Evolutionary conservation across 768 basidiomycete genomes (phyloP), one percentile per base, ranked within the genome.

Genomic region (Roridomyces roridus): DNA sequence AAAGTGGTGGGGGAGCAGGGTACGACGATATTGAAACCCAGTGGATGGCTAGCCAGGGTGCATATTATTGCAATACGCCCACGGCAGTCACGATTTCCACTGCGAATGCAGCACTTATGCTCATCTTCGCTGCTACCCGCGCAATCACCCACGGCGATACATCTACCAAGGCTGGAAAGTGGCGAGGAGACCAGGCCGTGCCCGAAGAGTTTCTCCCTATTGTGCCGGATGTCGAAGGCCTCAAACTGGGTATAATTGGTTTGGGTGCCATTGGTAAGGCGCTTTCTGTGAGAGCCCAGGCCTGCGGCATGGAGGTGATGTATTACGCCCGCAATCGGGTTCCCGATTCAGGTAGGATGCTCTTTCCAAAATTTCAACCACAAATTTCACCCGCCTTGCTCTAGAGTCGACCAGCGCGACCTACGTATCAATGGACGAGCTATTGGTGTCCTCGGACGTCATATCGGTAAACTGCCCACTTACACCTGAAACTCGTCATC

Each of bases 401-500:
- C 14, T 45, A 59, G 65, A 63, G 23, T 59, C 46, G 48, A 56
- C 56, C 7, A 62, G 65, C 0, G 65, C 62, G 2, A 50, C 18
- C 24, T 63, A 59, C 42, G 61, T 59, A 23, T 53, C 60, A 0
- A 45, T 65, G 34, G 63, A 67, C 24, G 56, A 59, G 17, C 25
- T 67, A 5, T 51, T 67, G 14, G 53, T 48, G 23, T 46, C 37
- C 24, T 55, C 63, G 4, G 66, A 67, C 37, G 66, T 65, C 24
- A 65, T 67, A 15, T 63, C 63, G n/a, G 29, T 67, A 3, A 62
- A 65, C 37, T 65, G 63, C 34, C 66, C 66, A 10, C 52, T 67
- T 18, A 65, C 61, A 4, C 20, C 59, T 12, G 48, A 46, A 24
- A 67, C 66, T 15, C 64, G 57, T 1, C 63, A 65, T 36, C 39